Evolutionary conservation across 2,329 filamentous ascomycete species (phyloP).

Genomic region (Arthrobotrys musiformis): DNA sequence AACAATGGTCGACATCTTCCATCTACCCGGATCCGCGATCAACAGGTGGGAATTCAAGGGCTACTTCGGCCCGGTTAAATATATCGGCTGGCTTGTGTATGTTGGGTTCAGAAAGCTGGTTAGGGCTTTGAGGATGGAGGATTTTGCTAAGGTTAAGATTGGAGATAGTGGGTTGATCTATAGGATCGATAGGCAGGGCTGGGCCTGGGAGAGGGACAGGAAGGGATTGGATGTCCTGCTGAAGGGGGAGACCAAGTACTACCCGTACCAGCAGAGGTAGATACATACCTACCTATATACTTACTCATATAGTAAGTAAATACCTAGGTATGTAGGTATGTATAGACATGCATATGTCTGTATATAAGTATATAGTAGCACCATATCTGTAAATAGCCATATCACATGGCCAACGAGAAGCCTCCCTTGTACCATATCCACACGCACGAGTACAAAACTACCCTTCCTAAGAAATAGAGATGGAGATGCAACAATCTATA

Average conservation of each 20-base stretch:
- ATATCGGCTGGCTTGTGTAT: conserved; percentile 33
- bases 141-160: conserved; percentile 45
- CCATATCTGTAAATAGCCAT: neutral
- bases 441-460: no score
- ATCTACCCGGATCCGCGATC: neutral
- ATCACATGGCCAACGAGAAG: neutral
- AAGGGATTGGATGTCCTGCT: conserved; percentile 45
- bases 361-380: conserved; percentile 24
- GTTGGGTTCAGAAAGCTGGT: conserved; percentile 9
- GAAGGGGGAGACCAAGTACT: conserved; percentile 34
- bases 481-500: no score
- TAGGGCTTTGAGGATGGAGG: conserved; percentile 28
- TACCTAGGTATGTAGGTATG: no score
- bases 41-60: conserved; percentile 34
- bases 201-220: conserved; percentile 50
- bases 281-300: no score
- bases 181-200: conserved; percentile 41
- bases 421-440: conserved; percentile 2
- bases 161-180: conserved; percentile 34
- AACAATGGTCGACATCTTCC: conserved; percentile 27
- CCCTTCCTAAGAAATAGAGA: no score
- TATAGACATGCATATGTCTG: no score
- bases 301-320: no score
- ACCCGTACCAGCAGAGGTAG: conserved; percentile 17
- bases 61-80: conserved; percentile 46